phyloP scores from a whole-genome alignment of 768 basidiomycete species.

The Clitopilus passeckerianus region DNA sequence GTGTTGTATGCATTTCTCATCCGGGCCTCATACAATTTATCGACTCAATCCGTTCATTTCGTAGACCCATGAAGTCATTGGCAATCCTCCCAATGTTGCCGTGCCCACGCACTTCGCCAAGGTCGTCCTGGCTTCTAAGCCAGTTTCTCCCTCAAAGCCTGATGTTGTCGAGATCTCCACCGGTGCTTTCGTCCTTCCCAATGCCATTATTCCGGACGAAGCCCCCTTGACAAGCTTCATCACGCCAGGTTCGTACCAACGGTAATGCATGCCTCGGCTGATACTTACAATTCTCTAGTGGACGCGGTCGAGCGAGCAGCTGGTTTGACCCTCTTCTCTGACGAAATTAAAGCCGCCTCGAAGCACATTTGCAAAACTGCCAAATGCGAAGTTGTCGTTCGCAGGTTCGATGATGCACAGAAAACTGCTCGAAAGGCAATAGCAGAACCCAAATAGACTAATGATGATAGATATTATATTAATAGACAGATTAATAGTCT shows the following conservation, averaged over 20 bases:
- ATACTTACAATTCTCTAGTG: slow-evolving; percentile 40
- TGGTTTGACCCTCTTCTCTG: slow-evolving; percentile 84
- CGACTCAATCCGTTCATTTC: background rate
- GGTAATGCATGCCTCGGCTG: background rate
- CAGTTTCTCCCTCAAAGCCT: slow-evolving; percentile 68
- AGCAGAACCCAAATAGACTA: slow-evolving; percentile 40
- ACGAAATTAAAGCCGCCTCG: slow-evolving; percentile 64
- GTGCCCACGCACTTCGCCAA: slow-evolving; percentile 99
- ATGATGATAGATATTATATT: slow-evolving; percentile 1
- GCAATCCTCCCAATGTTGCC: slow-evolving; percentile 80
- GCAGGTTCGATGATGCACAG: slow-evolving; percentile 87
- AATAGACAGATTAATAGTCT: slow-evolving; percentile 38
- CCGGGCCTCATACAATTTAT: background rate
- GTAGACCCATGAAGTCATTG: slow-evolving; percentile 93
- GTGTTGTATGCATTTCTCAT: slow-evolving; percentile 64
- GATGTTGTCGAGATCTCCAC: slow-evolving; percentile 72
- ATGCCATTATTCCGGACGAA: slow-evolving; percentile 86
- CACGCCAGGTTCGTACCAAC: slow-evolving; percentile 58
- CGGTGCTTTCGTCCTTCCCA: slow-evolving; percentile 95
- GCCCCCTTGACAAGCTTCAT: slow-evolving; percentile 76
- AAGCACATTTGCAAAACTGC: slow-evolving; percentile 88
- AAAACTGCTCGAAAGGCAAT: slow-evolving; percentile 57
- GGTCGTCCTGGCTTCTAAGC: slow-evolving; percentile 77
- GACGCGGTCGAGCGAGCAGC: slow-evolving; percentile 90
- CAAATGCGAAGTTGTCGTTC: slow-evolving; percentile 83